Base-by-base conservation (phyloP, 2,329 filamentous ascomycete species). In the Epichloe gansuensis region DNA sequence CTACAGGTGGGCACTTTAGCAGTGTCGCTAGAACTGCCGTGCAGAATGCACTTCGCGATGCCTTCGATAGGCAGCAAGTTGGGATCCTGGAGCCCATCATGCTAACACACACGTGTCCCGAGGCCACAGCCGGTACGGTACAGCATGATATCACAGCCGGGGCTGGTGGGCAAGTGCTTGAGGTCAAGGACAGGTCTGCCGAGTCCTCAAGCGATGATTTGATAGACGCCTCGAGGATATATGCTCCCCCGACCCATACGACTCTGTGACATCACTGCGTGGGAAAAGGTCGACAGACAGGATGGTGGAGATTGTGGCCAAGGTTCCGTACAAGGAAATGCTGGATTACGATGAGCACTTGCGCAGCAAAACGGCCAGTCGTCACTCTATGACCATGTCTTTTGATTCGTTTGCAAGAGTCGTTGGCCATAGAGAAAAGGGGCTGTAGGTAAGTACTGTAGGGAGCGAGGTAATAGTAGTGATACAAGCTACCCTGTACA, bases 311-410 rank as follows among this genome's bases (percentile, higher is more conserved):
- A 88, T 98, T 59, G 83, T 85, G 11, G 93, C 91, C 23, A 82
- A 87, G 61, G 91, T 97, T 31, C 93, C 93, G 35, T 75, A 97
- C 61, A 94, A 93, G 70, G 91, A 97, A 69, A 96, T 97, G 88
- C 84, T 97, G 38, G 88, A 91, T 43, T 98, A 97, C 67, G 75
- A 97, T 60, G 88, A 89, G 65, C 88, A 94, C 64, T 70, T 98
- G 57, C 76, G 93, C 50, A 91, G 88, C 68, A 77, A 95, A 72
- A 98, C 91, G 3, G 87, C 85, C 3, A 93, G 93, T 0, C 77
- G 93, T 2, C 79, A 82, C 62, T 73, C 76, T 5, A 71, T 82
- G 64, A 78, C 76, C 1, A 77, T 82, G 77, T 71, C 75, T 4
- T 75, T 80, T 59, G 77, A 80, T 57, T 77, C 73, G 6, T 80